Percentiles rank a stretch among this genome's conserved stretches.
These are phyloP conservation scores for Leishmania tarentolae DNA, from an alignment of 208 protist species.

Conservation along the genomic window DNA sequence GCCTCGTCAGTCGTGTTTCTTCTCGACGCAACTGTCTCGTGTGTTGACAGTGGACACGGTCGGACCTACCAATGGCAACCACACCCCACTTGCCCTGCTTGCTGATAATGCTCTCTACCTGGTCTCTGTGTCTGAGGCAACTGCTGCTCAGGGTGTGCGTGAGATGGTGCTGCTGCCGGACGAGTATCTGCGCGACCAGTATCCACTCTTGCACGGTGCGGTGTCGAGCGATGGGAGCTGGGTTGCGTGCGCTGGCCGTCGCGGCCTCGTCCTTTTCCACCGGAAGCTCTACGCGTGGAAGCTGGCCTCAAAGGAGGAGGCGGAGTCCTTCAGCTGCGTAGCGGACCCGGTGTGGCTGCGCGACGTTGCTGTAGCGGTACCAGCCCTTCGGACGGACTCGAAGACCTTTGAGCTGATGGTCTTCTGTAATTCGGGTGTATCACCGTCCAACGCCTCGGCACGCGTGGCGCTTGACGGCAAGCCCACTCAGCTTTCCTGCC, in stretches of 20 bases:
- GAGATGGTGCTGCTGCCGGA: constrained; percentile 26
- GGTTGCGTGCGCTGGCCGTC: constrained; percentile 46
- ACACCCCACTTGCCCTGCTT: constrained; percentile 45
- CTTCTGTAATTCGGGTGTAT: constrained; percentile 32
- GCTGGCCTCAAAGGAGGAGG: constrained; percentile 34
- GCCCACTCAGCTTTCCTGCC: constrained; percentile 36
- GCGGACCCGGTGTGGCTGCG: constrained; percentile 66
- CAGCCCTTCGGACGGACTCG: constrained; percentile 24
- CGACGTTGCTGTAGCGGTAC: constrained; percentile 43
- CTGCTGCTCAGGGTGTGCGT: constrained; percentile 17
- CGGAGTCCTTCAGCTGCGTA: constrained; percentile 45
- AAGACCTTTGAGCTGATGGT: constrained; percentile 43
- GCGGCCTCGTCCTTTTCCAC: constrained; percentile 49
- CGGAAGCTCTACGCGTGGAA: constrained; percentile 45
- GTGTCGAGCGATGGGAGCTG: constrained; percentile 50
- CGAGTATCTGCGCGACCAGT: constrained; percentile 59
- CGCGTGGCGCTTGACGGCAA: constrained; percentile 35
- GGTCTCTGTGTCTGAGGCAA: constrained; percentile 24
- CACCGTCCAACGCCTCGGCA: constrained; percentile 22
- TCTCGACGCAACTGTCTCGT: constrained; percentile 40
- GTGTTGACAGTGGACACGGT: constrained; percentile 29
- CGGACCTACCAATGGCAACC: constrained; percentile 30
- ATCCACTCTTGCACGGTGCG: constrained; percentile 57
- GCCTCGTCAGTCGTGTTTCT: constrained; percentile 25
- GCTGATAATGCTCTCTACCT: constrained; percentile 38